Evolutionary conservation across 169 alveolate species (phyloP).

Genomic region (Eimeria tenella): DNA sequence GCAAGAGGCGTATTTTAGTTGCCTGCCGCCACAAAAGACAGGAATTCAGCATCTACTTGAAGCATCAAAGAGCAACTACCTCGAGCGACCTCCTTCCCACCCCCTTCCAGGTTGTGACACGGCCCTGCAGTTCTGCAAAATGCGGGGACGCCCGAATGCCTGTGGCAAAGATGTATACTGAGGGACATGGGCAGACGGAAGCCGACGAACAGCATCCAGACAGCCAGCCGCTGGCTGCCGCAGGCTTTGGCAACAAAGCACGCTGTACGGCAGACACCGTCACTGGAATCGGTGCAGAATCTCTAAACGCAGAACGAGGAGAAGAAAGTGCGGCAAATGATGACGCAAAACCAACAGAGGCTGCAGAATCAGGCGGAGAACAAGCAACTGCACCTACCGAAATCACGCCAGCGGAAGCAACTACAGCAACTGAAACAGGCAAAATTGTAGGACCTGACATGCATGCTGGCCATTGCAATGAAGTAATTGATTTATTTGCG

Average conservation of each 20-base stretch:
- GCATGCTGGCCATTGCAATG: not conserved
- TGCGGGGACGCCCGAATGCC: not conserved
- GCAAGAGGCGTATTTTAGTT: not conserved
- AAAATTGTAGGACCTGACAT: slow-evolving; percentile 1
- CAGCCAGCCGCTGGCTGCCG: not conserved
- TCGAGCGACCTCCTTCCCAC: not conserved
- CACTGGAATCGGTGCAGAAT: not conserved
- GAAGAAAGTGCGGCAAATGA: not conserved
- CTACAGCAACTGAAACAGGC: not conserved
- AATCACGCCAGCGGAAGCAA: not conserved
- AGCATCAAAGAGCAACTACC: not conserved
- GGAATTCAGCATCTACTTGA: not conserved
- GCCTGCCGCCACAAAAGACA: not conserved
- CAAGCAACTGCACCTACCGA: not conserved
- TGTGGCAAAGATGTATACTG: not conserved
- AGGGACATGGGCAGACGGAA: not conserved
- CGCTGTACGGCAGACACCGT: not conserved
- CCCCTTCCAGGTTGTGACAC: not conserved
- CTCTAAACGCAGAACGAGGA: not conserved
- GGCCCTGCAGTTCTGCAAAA: not conserved
- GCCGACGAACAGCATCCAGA: not conserved
- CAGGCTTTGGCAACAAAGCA: not conserved
- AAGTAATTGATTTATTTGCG: too few species aligned
- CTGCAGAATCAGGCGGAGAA: not conserved
- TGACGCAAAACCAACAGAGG: not conserved